Evolutionary conservation across 2,329 filamentous ascomycete species (phyloP), one percentile per base, ranked within the genome.

Genomic region (Aspergillus intermedius): DNA sequence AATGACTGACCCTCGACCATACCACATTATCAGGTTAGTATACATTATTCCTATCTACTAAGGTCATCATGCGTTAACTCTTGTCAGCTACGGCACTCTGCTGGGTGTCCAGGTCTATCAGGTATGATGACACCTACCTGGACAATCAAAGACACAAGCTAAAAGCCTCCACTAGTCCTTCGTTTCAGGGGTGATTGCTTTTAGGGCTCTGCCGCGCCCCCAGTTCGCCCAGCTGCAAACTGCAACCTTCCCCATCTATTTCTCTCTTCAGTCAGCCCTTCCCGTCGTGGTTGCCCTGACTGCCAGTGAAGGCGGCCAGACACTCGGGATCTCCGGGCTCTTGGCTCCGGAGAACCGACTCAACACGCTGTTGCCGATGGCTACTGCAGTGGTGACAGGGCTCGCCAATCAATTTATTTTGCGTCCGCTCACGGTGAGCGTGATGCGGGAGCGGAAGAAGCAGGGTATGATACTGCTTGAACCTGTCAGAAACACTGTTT

Each of bases 51-150:
- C 8, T 39, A 12, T 42, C 6, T 0, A 23, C 22, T 25, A n/a
- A 17, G 6, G 4, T 4, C 15, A 23, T 22, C 25, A 39, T 19
- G 35, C 35, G 10, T 10, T 39, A 19, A 34, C 23, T 45, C 37
- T 48, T 49, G 46, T 12, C 58, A 93, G 88, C 65, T 95, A 94
- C 72, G 90, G 89, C 56, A 90, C 88, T 17, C 80, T 97, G 44
- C 76, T 97, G 12, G 93, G 93, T 55, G 85, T 86, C 23, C 87
- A 89, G 35, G 78, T 95, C 67, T 97, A 90, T 71, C 89, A 97
- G 67, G 84, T 86, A 70, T 67, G 25, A 30, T 12, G 2, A 30
- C 25, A 69, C 5, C 37, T 21, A 6, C 5, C 3, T 40, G 8
- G 10, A 19, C 15, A 7, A 12, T 12, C 15, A 3, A 19, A 37